Conservation (phyloP, 2,329 filamentous ascomycete species). For the Aspergillus phoenicis region DNA sequence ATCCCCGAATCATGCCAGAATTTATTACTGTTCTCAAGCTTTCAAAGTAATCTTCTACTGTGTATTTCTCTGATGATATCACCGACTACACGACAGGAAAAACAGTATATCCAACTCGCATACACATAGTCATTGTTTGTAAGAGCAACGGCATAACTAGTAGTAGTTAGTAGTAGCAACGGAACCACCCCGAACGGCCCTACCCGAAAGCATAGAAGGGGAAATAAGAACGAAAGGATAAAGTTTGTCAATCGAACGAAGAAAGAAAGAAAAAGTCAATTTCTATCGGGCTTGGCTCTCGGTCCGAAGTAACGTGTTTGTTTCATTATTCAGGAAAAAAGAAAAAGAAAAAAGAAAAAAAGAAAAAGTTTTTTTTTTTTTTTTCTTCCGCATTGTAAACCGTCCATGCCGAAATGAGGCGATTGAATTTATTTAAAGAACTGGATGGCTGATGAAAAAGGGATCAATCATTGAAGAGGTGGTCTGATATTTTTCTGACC, state of each 20-base stretch:
- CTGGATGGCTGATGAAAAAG: neutral
- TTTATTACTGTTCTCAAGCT: neutral
- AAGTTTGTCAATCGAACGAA: neutral
- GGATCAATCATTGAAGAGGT: neutral
- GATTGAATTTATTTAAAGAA: neutral
- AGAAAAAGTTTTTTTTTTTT: neutral
- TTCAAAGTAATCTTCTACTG: too few species aligned
- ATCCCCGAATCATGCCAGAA: neutral
- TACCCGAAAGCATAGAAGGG: neutral
- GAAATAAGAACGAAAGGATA: neutral
- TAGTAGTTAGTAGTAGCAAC: neutral
- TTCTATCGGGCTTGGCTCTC: neutral
- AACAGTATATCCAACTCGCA: neutral
- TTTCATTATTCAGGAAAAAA: neutral
- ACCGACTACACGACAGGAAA: too few species aligned
- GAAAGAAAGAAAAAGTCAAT: neutral
- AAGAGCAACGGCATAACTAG: neutral
- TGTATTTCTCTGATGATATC: too few species aligned
- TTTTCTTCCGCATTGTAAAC: neutral
- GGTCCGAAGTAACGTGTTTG: neutral
- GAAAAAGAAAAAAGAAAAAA: neutral
- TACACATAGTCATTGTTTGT: neutral
- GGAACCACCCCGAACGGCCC: neutral
- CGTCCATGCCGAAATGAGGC: constrained; percentile 2
- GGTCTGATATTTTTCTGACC: constrained; percentile 1